Evolutionary conservation across 805 yeast species (phyloP).

Genomic region (Saturnispora bothae): DNA sequence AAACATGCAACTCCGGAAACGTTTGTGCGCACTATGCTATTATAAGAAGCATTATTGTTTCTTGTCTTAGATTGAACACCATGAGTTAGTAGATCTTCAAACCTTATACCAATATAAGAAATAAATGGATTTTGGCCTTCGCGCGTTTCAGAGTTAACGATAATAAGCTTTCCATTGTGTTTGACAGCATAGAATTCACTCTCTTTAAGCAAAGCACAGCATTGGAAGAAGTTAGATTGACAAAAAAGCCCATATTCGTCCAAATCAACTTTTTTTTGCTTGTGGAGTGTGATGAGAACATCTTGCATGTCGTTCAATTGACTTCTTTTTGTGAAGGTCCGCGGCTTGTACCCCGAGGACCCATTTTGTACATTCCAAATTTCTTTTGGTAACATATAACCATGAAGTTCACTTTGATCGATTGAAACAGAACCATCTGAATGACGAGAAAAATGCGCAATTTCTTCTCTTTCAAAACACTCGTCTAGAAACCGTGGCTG

Average conservation of each 20-base stretch:
- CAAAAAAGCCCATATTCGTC: conserved; percentile 5
- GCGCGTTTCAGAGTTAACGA: conserved; percentile 11
- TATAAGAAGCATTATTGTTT: conserved; percentile 8
- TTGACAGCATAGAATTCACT: conserved; percentile 9
- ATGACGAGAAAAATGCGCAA: conserved; percentile 8
- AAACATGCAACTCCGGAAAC: conserved; percentile 8
- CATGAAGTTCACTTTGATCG: conserved; percentile 2
- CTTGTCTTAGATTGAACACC: conserved; percentile 11
- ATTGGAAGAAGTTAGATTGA: conserved; percentile 13
- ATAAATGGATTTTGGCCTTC: conserved; percentile 8
- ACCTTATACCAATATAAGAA: conserved; percentile 15
- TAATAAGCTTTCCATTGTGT: conserved; percentile 4
- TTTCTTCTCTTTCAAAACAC: conserved; percentile 2
- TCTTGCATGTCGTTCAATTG: conserved; percentile 6
- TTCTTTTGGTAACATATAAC: not conserved
- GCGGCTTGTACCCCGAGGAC: conserved; percentile 6
- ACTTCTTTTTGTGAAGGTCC: conserved; percentile 4
- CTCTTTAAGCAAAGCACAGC: conserved; percentile 3
- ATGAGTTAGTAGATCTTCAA: conserved; percentile 13
- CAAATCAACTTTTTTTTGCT: not conserved
- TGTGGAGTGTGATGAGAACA: not conserved
- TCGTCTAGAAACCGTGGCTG: not conserved
- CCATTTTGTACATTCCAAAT: conserved; percentile 9
- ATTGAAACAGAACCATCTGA: conserved; percentile 1
- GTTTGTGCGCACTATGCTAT: conserved; percentile 6